A percentile compares a stretch with the other conserved stretches of the same genome.
Evolutionary conservation across 192 early-diverging fungal genomes (phyloP).

Genomic region (Diversispora eburnea): DNA sequence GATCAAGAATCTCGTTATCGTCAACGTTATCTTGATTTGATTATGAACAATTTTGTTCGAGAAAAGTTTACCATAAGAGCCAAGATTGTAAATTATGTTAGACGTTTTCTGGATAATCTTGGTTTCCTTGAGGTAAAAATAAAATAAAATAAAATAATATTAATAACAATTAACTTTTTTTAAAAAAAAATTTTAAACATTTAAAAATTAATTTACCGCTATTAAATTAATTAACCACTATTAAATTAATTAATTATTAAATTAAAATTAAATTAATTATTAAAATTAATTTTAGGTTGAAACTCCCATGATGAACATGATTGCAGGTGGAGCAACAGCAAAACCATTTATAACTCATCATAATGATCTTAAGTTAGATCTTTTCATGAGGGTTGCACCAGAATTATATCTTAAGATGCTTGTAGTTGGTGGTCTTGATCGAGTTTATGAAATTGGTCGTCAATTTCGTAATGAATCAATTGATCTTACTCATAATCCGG

Average conservation of each 20-base stretch:
- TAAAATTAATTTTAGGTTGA: conserved; percentile 58
- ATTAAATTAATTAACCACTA: no score
- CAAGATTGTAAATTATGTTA: conserved; percentile 94
- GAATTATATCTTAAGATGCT: conserved; percentile 98
- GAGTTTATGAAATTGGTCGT: conserved; percentile 98
- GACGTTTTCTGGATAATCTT: conserved; percentile 89
- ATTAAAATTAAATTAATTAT: neutral
- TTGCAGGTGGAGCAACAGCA: conserved; percentile 96
- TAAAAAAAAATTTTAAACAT: no score
- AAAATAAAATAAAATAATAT: neutral
- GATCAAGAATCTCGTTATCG: conserved; percentile 97
- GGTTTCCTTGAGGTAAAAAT: conserved; percentile 79
- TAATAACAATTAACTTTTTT: neutral
- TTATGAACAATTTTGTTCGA: conserved; percentile 96
- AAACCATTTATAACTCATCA: conserved; percentile 99
- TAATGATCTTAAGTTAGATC: conserved; percentile 97
- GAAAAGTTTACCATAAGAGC: conserved; percentile 92
- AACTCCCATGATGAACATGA: conserved; percentile 99
- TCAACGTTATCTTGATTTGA: conserved; percentile 96
- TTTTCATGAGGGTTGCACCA: conserved; percentile 98
- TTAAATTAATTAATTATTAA: neutral
- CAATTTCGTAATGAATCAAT: conserved; percentile 99
- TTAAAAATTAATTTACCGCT: no score
- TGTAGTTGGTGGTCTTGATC: conserved; percentile 95
- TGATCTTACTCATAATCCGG: conserved; percentile 99